Conservation (phyloP, 805 yeast species). For the Saccharomycopsis amapae region DNA sequence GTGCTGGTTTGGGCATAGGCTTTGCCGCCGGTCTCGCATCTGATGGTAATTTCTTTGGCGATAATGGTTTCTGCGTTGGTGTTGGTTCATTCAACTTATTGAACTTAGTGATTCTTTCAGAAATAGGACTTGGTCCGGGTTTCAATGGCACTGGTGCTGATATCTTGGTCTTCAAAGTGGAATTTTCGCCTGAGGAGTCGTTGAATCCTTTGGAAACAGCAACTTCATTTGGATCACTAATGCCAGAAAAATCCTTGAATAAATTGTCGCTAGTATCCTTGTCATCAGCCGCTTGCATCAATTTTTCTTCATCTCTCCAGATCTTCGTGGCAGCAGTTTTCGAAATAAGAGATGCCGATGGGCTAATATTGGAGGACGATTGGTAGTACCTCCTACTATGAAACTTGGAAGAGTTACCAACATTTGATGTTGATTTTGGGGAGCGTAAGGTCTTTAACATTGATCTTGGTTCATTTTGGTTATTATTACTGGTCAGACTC, state of each 20-base stretch:
- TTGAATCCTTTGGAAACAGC: no score
- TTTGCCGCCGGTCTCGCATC: background rate
- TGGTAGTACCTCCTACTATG: slow-evolving; percentile 13
- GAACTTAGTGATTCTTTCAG: background rate
- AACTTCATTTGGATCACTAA: background rate
- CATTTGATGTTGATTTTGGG: slow-evolving; percentile 22
- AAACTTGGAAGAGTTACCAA: slow-evolving; percentile 2
- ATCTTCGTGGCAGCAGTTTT: slow-evolving; percentile 26
- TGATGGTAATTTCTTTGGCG: background rate
- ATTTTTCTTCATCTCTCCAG: slow-evolving; percentile 20
- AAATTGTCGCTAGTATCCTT: no score
- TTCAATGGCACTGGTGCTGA: background rate
- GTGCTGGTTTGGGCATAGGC: background rate
- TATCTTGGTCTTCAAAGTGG: background rate
- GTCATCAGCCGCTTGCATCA: slow-evolving; percentile 2
- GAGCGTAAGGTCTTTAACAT: slow-evolving; percentile 32
- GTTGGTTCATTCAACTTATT: background rate
- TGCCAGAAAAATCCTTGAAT: slow-evolving; percentile 17
- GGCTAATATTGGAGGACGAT: slow-evolving; percentile 18
- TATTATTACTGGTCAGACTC: background rate
- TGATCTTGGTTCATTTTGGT: slow-evolving; percentile 22
- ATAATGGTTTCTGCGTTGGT: background rate
- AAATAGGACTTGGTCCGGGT: background rate
- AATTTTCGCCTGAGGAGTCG: background rate
- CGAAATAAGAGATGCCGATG: slow-evolving; percentile 23